Percentiles rank a stretch among this genome's conserved stretches.
These are phyloP conservation scores for Fusarium sp. DNA, from an alignment of 2,329 filamentous ascomycete species.

Conservation along the genomic window DNA sequence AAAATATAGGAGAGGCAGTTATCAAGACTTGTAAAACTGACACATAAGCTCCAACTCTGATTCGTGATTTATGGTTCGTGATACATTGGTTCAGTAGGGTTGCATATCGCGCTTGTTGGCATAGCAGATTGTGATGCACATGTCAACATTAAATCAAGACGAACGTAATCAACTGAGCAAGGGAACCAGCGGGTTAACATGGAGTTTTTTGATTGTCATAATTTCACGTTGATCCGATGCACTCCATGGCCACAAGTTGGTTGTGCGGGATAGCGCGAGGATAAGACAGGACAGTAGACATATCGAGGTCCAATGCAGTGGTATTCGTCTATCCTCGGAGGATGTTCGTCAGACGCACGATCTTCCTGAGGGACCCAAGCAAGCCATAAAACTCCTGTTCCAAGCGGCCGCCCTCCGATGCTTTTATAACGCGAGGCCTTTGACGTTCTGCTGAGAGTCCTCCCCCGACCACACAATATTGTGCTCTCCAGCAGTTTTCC, in stretches of 20 bases:
- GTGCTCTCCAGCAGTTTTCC: slow-evolving; percentile 33
- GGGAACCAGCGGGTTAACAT: slow-evolving; percentile 21
- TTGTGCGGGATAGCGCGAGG: slow-evolving; percentile 24
- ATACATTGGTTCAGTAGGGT: not conserved
- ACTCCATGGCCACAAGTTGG: slow-evolving; percentile 28
- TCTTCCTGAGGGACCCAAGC: slow-evolving; percentile 59
- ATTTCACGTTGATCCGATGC: slow-evolving; percentile 38
- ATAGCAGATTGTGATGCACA: not conserved
- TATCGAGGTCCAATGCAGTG: slow-evolving; percentile 56
- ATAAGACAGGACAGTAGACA: slow-evolving; percentile 35
- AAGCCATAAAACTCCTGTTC: slow-evolving; percentile 62
- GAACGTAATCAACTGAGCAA: not conserved
- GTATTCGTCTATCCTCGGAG: slow-evolving; percentile 61
- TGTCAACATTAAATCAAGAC: not conserved
- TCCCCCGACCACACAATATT: slow-evolving; percentile 41
- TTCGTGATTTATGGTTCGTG: not conserved
- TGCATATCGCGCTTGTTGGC: not conserved
- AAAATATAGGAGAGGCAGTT: slow-evolving; percentile 48
- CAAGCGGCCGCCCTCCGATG: slow-evolving; percentile 60
- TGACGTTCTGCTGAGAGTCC: slow-evolving; percentile 48
- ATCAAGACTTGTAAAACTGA: slow-evolving; percentile 51
- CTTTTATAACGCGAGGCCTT: slow-evolving; percentile 54
- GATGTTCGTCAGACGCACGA: slow-evolving; percentile 59
- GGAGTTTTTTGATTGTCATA: slow-evolving; percentile 34
- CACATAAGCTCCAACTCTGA: not conserved